A percentile compares a stretch with the other conserved stretches of the same genome.
Evolutionary conservation across 179 eudicot species (phyloP).

Genomic region (Dionaea muscipula): DNA sequence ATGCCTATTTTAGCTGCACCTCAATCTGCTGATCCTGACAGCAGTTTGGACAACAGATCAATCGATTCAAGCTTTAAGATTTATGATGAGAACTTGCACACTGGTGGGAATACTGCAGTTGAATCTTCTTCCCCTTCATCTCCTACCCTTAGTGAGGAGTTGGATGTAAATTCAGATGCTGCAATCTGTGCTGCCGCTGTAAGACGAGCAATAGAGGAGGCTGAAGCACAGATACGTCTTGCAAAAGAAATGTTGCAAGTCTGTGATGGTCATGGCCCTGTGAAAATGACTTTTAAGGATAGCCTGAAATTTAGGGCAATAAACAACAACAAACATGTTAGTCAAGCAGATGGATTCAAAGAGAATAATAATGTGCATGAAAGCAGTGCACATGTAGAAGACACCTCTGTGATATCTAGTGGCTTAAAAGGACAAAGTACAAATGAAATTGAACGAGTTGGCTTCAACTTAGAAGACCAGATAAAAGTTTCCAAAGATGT

Average conservation of each 20-base stretch:
- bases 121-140: slow-evolving; percentile 22
- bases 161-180: slow-evolving; percentile 69
- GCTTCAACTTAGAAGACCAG: slow-evolving; percentile 15
- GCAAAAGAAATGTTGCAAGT: slow-evolving; percentile 68
- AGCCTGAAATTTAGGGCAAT: slow-evolving; percentile 30
- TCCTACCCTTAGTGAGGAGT: slow-evolving; percentile 48
- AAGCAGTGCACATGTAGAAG: slow-evolving; percentile 15
- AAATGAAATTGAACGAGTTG: slow-evolving; percentile 14
- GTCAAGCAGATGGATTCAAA: slow-evolving; percentile 17
- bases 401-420: slow-evolving; percentile 16
- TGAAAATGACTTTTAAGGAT: slow-evolving; percentile 34
- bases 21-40: slow-evolving; percentile 22
- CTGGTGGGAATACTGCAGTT: slow-evolving; percentile 22
- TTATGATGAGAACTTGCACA: slow-evolving; percentile 21
- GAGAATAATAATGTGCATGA: slow-evolving; percentile 18
- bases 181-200: slow-evolving; percentile 67
- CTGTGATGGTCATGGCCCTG: slow-evolving; percentile 35
- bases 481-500: slow-evolving; percentile 11
- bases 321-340: slow-evolving; percentile 19
- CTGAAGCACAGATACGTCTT: slow-evolving; percentile 53
- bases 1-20: slow-evolving; percentile 38
- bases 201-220: slow-evolving; percentile 72
- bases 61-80: slow-evolving; percentile 21
- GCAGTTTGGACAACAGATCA: slow-evolving; percentile 25
- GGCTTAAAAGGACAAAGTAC: slow-evolving; percentile 22